Evolutionary conservation across 1,284 basidiomycete genomes (phyloP).

Genomic region (Ustanciosporium gigantosporum): DNA sequence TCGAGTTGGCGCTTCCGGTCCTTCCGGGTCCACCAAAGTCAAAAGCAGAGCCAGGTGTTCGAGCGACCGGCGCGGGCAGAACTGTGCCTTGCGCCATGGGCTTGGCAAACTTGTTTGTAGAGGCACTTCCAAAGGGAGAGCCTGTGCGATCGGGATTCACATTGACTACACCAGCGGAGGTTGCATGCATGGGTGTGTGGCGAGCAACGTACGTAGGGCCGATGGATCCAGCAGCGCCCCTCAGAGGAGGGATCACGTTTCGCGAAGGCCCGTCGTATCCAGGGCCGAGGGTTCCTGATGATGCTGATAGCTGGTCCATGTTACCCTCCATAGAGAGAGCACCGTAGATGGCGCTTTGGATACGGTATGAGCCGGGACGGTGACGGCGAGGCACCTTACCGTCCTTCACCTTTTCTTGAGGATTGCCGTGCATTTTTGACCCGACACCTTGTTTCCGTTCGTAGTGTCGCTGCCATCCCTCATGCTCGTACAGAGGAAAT

Average conservation of each 20-base stretch:
- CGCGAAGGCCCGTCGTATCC: slow-evolving; percentile 6
- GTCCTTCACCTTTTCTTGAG: slow-evolving; percentile 56
- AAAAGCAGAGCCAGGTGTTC: slow-evolving; percentile 31
- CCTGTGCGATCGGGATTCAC: slow-evolving; percentile 12
- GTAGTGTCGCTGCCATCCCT: slow-evolving; percentile 52
- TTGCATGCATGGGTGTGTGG: not conserved
- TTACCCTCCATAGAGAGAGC: slow-evolving; percentile 12
- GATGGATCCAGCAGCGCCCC: slow-evolving; percentile 27
- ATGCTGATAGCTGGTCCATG: slow-evolving; percentile 26
- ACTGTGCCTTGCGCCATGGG: not conserved
- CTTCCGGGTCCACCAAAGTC: slow-evolving; percentile 25
- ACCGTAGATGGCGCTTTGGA: slow-evolving; percentile 20
- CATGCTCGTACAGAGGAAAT: slow-evolving; percentile 45
- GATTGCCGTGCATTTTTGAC: slow-evolving; percentile 54
- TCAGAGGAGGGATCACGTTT: slow-evolving; percentile 28
- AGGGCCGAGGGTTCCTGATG: slow-evolving; percentile 10
- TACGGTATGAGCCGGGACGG: slow-evolving; percentile 20
- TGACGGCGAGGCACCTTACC: slow-evolving; percentile 43
- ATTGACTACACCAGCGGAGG: no score
- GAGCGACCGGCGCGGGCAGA: slow-evolving; percentile 19
- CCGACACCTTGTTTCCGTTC: slow-evolving; percentile 51
- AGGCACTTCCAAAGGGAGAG: slow-evolving; percentile 13
- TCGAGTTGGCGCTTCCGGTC: slow-evolving; percentile 14
- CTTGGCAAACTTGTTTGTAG: not conserved
- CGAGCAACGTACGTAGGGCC: slow-evolving; percentile 16